phyloP scores from a whole-genome alignment of 2,329 filamentous ascomycete genomes.

The Cytospora chrysosperma region DNA sequence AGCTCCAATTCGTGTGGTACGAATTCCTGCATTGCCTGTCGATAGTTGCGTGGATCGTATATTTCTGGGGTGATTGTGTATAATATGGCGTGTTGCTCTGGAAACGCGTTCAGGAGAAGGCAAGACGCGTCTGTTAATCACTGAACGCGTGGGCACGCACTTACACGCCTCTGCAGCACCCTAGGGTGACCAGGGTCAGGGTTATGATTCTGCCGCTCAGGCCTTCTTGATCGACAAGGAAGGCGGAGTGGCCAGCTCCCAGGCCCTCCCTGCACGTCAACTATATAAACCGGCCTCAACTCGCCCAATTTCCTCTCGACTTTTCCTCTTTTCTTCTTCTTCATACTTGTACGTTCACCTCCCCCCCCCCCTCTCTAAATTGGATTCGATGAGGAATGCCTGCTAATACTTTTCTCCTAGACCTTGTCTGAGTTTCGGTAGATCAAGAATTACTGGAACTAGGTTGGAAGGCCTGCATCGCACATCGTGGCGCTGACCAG shows the following conservation, averaged over 20 bases:
- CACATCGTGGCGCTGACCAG: slow-evolving; percentile 49
- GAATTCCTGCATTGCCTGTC: not conserved
- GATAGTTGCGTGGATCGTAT: not conserved
- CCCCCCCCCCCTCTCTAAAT: not conserved
- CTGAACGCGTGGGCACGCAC: too few species aligned
- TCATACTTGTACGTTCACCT: slow-evolving; percentile 9
- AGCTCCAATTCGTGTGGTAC: not conserved
- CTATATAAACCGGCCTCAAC: not conserved
- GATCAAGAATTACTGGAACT: slow-evolving; percentile 44
- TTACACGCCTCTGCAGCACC: not conserved
- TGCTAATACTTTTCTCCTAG: slow-evolving; percentile 30
- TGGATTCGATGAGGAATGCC: not conserved
- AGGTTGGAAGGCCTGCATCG: slow-evolving; percentile 50
- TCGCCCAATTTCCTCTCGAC: not conserved
- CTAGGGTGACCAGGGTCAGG: not conserved
- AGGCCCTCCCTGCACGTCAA: not conserved
- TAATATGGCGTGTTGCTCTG: not conserved
- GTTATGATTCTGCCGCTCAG: not conserved
- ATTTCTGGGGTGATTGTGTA: not conserved
- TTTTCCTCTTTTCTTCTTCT: slow-evolving; percentile 1
- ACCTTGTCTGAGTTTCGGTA: slow-evolving; percentile 44
- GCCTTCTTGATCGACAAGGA: not conserved
- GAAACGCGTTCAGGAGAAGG: not conserved
- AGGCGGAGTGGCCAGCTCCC: not conserved
- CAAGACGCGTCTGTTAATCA: not conserved